phyloP scores from a whole-genome alignment of 2,329 filamentous ascomycete genomes.

The Sarocladium brachiariae region DNA sequence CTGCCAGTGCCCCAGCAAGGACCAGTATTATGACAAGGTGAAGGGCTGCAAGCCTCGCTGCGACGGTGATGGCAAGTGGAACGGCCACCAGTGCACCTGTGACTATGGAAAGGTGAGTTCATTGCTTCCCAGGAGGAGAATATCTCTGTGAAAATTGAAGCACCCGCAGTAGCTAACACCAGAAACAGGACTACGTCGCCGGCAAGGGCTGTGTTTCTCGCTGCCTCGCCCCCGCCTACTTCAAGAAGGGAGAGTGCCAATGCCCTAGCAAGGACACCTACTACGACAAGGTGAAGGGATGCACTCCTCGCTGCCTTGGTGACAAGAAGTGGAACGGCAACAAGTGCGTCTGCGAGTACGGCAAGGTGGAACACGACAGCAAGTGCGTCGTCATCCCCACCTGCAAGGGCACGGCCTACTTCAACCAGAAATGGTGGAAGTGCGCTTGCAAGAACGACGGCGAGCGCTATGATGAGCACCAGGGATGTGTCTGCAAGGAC shows the following conservation, averaged over 20 bases:
- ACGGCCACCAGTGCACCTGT: neutral
- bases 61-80: slow-evolving; percentile 2
- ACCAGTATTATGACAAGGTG: neutral
- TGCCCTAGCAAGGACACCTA: neutral
- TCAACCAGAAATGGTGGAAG: neutral
- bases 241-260: neutral
- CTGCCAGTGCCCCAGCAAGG: neutral
- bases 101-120: neutral
- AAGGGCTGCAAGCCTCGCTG: neutral
- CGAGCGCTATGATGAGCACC: neutral
- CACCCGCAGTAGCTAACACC: neutral
- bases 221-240: neutral
- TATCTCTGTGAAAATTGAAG: neutral
- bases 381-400: neutral
- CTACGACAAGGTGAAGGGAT: neutral
- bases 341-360: neutral
- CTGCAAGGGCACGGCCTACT: neutral
- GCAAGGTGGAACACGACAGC: neutral
- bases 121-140: neutral
- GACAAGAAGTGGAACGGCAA: neutral
- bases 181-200: neutral
- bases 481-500: slow-evolving; percentile 2
- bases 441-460: neutral
- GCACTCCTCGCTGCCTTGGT: neutral
- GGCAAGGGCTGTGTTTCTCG: neutral